A percentile compares a stretch with the other conserved stretches of the same genome.
phyloP scores from a whole-genome alignment of 352 stramenopile species.

The Globisporangium megalacanthum region DNA sequence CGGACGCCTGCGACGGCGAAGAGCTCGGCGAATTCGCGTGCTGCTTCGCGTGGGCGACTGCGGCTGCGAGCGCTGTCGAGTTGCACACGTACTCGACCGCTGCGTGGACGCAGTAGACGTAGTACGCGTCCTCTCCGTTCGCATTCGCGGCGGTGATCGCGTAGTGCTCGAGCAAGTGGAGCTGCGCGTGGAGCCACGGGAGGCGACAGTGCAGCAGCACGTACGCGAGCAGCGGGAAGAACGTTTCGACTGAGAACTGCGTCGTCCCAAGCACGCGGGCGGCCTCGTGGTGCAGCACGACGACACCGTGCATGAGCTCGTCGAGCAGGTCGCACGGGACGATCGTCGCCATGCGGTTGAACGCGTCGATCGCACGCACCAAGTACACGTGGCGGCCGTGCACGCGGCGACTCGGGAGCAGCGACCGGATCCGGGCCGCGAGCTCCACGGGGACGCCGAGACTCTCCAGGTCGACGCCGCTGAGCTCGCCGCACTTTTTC shows the following conservation, averaged over 20 bases:
- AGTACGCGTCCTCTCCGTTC: slow-evolving; percentile 87
- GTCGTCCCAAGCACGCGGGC: slow-evolving; percentile 82
- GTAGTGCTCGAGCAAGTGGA: slow-evolving; percentile 80
- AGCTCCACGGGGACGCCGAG: slow-evolving; percentile 45
- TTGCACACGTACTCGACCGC: slow-evolving; percentile 85
- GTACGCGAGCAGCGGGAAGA: slow-evolving; percentile 81
- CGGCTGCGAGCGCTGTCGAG: slow-evolving; percentile 20
- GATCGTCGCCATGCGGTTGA: slow-evolving; percentile 71
- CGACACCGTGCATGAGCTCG: slow-evolving; percentile 80
- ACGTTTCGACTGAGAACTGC: slow-evolving; percentile 83
- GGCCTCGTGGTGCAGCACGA: slow-evolving; percentile 82
- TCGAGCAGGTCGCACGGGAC: slow-evolving; percentile 82
- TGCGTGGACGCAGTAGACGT: slow-evolving; percentile 84
- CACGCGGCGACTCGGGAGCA: slow-evolving; percentile 37
- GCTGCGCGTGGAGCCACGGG: slow-evolving; percentile 67
- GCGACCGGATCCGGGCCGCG: slow-evolving; percentile 53
- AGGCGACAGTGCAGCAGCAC: slow-evolving; percentile 71
- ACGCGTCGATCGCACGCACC: slow-evolving; percentile 68
- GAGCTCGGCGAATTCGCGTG: neutral
- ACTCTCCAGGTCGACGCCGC: slow-evolving; percentile 62
- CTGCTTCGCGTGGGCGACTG: neutral
- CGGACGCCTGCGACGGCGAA: neutral
- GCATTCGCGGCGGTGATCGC: slow-evolving; percentile 74
- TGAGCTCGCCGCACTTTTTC: slow-evolving; percentile 60
- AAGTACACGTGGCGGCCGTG: slow-evolving; percentile 36